Evolutionary conservation across 208 protist genomes (phyloP), one percentile per base, ranked within the genome.

Genomic region (Leptomonas pyrrhocoris): DNA sequence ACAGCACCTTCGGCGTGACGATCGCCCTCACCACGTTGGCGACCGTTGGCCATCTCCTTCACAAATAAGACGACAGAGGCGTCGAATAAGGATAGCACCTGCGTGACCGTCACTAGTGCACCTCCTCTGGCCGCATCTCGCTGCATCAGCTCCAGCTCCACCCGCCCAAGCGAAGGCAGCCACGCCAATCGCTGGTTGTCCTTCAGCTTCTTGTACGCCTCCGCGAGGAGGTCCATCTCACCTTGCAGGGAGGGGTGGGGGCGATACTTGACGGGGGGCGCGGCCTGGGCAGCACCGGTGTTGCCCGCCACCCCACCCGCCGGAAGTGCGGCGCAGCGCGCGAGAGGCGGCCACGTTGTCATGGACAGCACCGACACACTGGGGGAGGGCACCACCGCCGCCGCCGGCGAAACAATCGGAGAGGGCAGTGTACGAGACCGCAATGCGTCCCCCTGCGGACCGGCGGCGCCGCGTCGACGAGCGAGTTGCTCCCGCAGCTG

Each of bases 291-390:
- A 42, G 73, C 66, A n/a, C 70, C 69, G 4, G 63, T 36, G 13
- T 56, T 60, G 49, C 57, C 61, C 50, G 70, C 36, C 21, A 19
- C 57, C 11, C 50, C 57, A 23, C 77, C 61, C 55, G 67, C 56
- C 9, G 70, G 49, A 12, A 60, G 23, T 7, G 70, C 60, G 50
- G 68, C 38, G 61, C 75, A 86, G 38, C 54, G 62, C 19, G 68
- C 49, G 9, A 72, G 62, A 23, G 77, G 67, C 42, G 90, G 90
- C 90, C 90, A 95, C 18, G 83, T 79, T 3, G 85, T 88, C 60
- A 88, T 80, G 8, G 87, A 93, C 15, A 95, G 71, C 60, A 95
- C 85, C 62, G 83, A 77, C 40, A 93, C 64, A 63, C 89, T 93
- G 27, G 82, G 48, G 21, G 84, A 51, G 55, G 55, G 34, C 16